phyloP scores from a whole-genome alignment of 2,329 filamentous ascomycete genomes.

The Venturia asperata region DNA sequence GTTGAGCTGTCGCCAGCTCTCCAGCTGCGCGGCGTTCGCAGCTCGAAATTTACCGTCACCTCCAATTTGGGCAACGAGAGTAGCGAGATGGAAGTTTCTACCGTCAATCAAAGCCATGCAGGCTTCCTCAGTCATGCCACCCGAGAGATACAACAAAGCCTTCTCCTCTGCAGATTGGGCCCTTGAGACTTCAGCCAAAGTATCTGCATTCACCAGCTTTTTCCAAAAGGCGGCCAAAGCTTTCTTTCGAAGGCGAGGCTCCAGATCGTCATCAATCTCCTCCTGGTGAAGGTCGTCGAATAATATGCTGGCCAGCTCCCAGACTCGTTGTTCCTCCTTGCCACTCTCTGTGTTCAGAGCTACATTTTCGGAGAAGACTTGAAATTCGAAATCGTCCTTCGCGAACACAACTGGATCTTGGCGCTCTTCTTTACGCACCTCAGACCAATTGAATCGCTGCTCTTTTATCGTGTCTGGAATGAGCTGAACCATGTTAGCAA shows the following conservation, averaged over 20 bases:
- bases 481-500: neutral
- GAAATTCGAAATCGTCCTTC: conserved; percentile 41
- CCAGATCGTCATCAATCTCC: conserved; percentile 40
- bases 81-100: conserved; percentile 76
- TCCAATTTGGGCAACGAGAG: conserved; percentile 75
- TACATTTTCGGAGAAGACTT: conserved; percentile 41
- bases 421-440: conserved; percentile 47
- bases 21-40: conserved; percentile 72
- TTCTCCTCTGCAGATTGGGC: conserved; percentile 68
- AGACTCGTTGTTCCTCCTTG: conserved; percentile 64
- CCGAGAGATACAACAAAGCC: conserved; percentile 71
- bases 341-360: conserved; percentile 33
- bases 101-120: conserved; percentile 71
- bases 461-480: conserved; percentile 49
- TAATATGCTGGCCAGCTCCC: conserved; percentile 78
- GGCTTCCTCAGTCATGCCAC: conserved; percentile 72
- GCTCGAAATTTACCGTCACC: conserved; percentile 59
- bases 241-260: conserved; percentile 43
- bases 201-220: conserved; percentile 35
- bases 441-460: conserved; percentile 28
- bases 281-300: conserved; percentile 59
- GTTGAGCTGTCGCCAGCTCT: conserved; percentile 75
- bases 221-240: conserved; percentile 62
- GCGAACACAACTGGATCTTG: conserved; percentile 51
- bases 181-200: conserved; percentile 44